These are phyloP conservation scores for Phaeotremella fagi DNA, from an alignment of 768 basidiomycete genomes.

Conservation along the genomic window DNA sequence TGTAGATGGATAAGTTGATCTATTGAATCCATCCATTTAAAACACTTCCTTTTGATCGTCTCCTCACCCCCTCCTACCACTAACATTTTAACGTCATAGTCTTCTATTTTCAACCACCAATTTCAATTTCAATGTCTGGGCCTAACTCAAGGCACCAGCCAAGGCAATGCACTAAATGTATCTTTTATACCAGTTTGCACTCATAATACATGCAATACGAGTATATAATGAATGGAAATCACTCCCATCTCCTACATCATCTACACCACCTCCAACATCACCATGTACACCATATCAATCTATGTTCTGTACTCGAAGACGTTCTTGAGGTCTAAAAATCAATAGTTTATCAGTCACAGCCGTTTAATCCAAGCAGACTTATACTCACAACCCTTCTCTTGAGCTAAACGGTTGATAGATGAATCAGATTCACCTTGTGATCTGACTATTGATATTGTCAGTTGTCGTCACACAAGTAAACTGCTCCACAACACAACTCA, in stretches of 20 bases:
- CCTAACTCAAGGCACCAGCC: too few species aligned
- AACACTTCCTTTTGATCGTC: background rate
- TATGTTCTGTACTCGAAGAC: slow-evolving; percentile 1
- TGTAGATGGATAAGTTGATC: background rate
- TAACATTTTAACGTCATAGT: too few species aligned
- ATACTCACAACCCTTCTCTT: slow-evolving; percentile 83
- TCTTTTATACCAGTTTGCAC: too few species aligned
- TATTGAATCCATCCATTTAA: too few species aligned
- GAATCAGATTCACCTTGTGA: slow-evolving; percentile 96
- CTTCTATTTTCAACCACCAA: too few species aligned
- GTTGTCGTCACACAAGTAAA: background rate
- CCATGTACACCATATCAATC: too few species aligned
- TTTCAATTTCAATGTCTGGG: too few species aligned
- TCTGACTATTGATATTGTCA: slow-evolving; percentile 52
- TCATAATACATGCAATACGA: too few species aligned
- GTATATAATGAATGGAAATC: too few species aligned
- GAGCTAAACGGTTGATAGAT: slow-evolving; percentile 91
- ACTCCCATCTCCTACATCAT: too few species aligned
- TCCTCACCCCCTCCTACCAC: background rate
- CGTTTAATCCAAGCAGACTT: slow-evolving; percentile 21
- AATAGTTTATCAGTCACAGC: background rate
- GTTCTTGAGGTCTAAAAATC: background rate
- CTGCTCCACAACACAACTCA: background rate
- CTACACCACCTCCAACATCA: too few species aligned
- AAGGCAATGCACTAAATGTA: too few species aligned